Evolutionary conservation across 179 eudicot species (phyloP), one percentile per base, ranked within the genome.

Genomic region (Drosera spatulata): DNA sequence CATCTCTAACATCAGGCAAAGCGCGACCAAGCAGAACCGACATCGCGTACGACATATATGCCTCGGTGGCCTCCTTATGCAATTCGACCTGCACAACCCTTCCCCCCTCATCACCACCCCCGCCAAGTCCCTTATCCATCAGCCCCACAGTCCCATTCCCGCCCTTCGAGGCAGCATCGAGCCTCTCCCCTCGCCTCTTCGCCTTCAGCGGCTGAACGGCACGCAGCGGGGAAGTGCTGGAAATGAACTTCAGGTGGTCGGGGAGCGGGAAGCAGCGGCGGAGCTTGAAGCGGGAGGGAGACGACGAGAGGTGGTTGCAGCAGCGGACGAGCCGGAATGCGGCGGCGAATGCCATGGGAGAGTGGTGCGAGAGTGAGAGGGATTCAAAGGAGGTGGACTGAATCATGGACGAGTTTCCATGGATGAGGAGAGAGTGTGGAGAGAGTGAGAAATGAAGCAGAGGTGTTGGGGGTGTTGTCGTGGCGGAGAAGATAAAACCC

Each of bases 21-120:
- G 99, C 99, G 4, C 99, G 79, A 3, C 99, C 99, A 1, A 93
- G 75, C 70, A 93, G 72, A 6, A 93, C 99, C 11, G 99, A 93
- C 99, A 93, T 93, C 0, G 99, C 96, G 55, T 93, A 93, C 7
- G 99, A 71, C 93, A 89, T 84, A 61, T 93, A 93, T 0, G 99
- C 96, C 54, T 93, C 96, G 2, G 90, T 93, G 2, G 96, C 95
- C 74, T 93, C 99, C 72, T 78, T 89, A 43, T 89, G 95, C 49
- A 93, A 85, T 82, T 86, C 99, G 10, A 78, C 46, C 11, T 75
- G 68, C 0, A 93, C 83, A 63, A 93, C 66, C 67, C 95, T 83
- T 67, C 82, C 86, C 6, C 63, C 75, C 2, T 59, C 61, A 3
- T 47, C 66, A 2, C 47, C 61, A 45, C 48, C 73, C 10, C 61